phyloP scores from a whole-genome alignment of 129 eudicot genomes.

The Centaurea solstitialis region DNA sequence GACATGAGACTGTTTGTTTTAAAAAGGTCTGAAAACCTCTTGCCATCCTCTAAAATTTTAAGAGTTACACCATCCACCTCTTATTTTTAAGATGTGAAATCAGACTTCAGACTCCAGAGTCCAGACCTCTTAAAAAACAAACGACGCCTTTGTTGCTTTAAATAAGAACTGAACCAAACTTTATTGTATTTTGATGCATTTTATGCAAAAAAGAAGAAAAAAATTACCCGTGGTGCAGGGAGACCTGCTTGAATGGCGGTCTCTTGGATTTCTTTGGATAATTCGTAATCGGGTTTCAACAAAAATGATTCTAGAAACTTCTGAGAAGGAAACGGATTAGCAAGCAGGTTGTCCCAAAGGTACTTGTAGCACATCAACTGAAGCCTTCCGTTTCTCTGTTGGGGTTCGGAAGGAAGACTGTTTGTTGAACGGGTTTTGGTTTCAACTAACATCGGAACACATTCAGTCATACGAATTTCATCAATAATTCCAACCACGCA shows the following conservation, averaged over 20 bases:
- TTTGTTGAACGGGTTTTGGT: conserved; percentile 75
- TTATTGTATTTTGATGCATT: not conserved
- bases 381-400: conserved; percentile 83
- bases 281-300: conserved; percentile 51
- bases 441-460: conserved; percentile 64
- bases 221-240: conserved; percentile 59
- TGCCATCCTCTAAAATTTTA: too few relatives aligned
- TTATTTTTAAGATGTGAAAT: too few relatives aligned
- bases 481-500: conserved; percentile 87
- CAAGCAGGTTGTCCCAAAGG: conserved; percentile 66
- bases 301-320: conserved; percentile 61
- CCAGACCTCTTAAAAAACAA: too few relatives aligned
- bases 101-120: too few relatives aligned
- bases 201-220: not conserved
- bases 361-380: conserved; percentile 91
- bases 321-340: conserved; percentile 51
- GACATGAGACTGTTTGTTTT: too few relatives aligned
- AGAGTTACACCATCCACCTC: too few relatives aligned
- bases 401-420: conserved; percentile 75
- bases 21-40: too few relatives aligned
- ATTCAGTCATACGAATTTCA: conserved; percentile 62
- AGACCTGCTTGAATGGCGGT: conserved; percentile 57
- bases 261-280: conserved; percentile 61
- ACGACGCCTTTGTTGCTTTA: not conserved
- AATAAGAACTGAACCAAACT: not conserved